Percentiles rank a stretch among this genome's conserved stretches.
These are phyloP conservation scores for Sisymbrium irio DNA, from an alignment of 345 rosid species.

Conservation along the genomic window DNA sequence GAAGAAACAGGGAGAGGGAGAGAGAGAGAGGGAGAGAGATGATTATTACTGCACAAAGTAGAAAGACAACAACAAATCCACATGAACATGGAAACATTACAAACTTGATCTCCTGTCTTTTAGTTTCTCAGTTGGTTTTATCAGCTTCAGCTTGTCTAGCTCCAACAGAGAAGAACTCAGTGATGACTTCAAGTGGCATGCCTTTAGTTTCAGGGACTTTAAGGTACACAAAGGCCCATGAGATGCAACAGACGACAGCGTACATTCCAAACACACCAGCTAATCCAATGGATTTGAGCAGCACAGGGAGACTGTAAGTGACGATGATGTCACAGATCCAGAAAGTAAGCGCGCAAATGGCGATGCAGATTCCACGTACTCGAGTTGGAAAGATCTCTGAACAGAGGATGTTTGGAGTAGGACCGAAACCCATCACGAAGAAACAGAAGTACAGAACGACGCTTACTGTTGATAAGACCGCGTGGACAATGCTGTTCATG, in stretches of 20 bases:
- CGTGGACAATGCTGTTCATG: constrained; percentile 52
- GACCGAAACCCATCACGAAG: constrained; percentile 99
- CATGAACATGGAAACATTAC: constrained; percentile 22
- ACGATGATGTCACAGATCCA: constrained; percentile 83
- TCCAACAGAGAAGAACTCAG: constrained; percentile 85
- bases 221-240: constrained; percentile 69
- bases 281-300: constrained; percentile 76
- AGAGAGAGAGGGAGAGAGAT: constrained; percentile 5
- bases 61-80: constrained; percentile 33
- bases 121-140: constrained; percentile 43
- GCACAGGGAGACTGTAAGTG: constrained; percentile 74
- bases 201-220: constrained; percentile 96
- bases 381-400: constrained; percentile 96
- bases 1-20: constrained; percentile 14
- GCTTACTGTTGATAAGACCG: constrained; percentile 64
- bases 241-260: constrained; percentile 60
- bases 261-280: constrained; percentile 86
- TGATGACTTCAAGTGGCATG: constrained; percentile 96
- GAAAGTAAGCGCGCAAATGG: constrained; percentile 79
- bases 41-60: constrained; percentile 36
- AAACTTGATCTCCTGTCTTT: constrained; percentile 4
- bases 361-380: constrained; percentile 88
- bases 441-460: constrained; percentile 77
- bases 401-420: constrained; percentile 89
- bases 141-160: constrained; percentile 63